Base-by-base conservation (phyloP, 495 filamentous ascomycete species). In the Pyrenula aspistea region DNA sequence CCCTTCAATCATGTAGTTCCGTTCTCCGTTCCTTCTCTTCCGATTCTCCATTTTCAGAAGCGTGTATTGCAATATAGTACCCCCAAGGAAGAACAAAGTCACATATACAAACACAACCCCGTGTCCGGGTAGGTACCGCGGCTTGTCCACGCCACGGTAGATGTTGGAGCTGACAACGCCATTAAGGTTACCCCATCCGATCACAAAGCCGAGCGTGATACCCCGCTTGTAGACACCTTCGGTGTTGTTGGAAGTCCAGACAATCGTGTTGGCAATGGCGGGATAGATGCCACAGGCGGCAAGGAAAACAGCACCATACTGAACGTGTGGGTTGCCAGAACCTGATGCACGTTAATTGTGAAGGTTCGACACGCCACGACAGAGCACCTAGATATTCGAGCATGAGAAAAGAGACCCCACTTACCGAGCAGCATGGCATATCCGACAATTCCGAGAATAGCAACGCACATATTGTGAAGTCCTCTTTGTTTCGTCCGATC, bases 211-310 rank as follows among this genome's bases (percentile, higher is more conserved):
- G 2, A 95, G 68, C 0, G 87, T 86, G 1, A 95, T 83, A 21
- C 91, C 92, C 22, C 92, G 81, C 74, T 96, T 96, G 70, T 95
- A 94, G 2, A 91, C 86, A 20, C 92, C 92, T 70, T 95, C 92
- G 22, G 81, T 81, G 60, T 97, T 97, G 71, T 97, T 97, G 51
- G 82, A 81, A 19, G 84, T 70, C 92, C 92, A 97, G 22, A 83
- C 82, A 58, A 97, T 89, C 0, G 90, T 94, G 65, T 95, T 95
- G n/a, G 92, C 69, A 60, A 96, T 89, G 67, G 81, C 86, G 0
- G 92, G 92, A 63, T 96, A 97, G 61, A 96, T 96, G 0, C 92
- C 92, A 54, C 91, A 69, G 0, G 92, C 92, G 4, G 84, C 89
- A 1, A 97, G 74, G 71, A 95, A 97, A 0, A 82, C 85, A 10